A percentile compares a stretch with the other conserved stretches of the same genome.
These are phyloP conservation scores for Saturnispora halmiae DNA, from an alignment of 805 yeast species.

Conservation along the genomic window DNA sequence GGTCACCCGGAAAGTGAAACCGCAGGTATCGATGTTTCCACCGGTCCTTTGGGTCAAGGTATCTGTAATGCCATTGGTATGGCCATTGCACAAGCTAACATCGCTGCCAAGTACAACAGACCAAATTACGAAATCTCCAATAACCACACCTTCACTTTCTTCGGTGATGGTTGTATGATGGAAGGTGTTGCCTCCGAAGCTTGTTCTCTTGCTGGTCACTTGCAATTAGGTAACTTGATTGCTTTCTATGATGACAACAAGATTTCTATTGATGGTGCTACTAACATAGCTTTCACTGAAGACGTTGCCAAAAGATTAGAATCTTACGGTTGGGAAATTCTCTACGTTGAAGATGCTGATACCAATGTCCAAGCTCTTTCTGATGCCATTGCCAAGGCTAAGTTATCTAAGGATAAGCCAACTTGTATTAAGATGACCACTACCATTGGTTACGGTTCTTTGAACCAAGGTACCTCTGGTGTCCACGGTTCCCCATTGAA, in stretches of 20 bases:
- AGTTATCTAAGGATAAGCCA: slow-evolving; percentile 73
- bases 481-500: slow-evolving; percentile 97
- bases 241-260: slow-evolving; percentile 95
- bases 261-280: slow-evolving; percentile 93
- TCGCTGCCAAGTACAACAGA: slow-evolving; percentile 90
- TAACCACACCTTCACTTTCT: slow-evolving; percentile 65
- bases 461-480: slow-evolving; percentile 72
- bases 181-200: slow-evolving; percentile 98
- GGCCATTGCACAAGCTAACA: slow-evolving; percentile 87
- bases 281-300: slow-evolving; percentile 86
- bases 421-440: slow-evolving; percentile 82
- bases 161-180: slow-evolving; percentile 98
- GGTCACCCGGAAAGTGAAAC: slow-evolving; percentile 95
- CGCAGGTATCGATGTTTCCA: slow-evolving; percentile 93
- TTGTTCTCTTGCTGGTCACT: slow-evolving; percentile 90
- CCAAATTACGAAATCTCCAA: slow-evolving; percentile 68
- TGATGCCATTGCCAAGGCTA: slow-evolving; percentile 70
- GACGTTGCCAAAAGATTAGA: slow-evolving; percentile 76
- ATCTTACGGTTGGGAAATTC: slow-evolving; percentile 90
- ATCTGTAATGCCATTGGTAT: slow-evolving; percentile 91
- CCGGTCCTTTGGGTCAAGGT: slow-evolving; percentile 99
- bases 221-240: slow-evolving; percentile 85
- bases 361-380: slow-evolving; percentile 61
- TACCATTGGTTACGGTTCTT: slow-evolving; percentile 90
- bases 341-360: slow-evolving; percentile 74